These are phyloP conservation scores for Lotmaria passim DNA, from an alignment of 208 protist species.

Conservation along the genomic window DNA sequence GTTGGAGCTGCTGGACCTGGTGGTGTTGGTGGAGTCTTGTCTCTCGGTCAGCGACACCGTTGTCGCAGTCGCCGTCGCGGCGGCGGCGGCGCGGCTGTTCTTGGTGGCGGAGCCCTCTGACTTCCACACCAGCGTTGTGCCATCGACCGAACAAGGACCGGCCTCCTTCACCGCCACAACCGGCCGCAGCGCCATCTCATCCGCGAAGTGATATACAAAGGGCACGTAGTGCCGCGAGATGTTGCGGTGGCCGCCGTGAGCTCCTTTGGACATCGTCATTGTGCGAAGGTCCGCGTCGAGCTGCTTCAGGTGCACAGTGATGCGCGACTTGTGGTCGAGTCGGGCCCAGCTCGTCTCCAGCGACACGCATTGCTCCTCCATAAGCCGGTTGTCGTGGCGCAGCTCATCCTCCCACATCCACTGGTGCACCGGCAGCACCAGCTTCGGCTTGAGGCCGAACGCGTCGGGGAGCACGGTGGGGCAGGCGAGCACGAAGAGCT, in stretches of 20 bases:
- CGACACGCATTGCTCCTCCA: constrained; percentile 73
- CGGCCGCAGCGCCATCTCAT: constrained; percentile 61
- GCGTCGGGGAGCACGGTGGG: constrained; percentile 71
- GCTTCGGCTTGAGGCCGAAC: constrained; percentile 77
- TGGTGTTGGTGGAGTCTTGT: constrained; percentile 15
- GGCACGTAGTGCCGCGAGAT: constrained; percentile 74
- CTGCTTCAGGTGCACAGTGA: constrained; percentile 59
- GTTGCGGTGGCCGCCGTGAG: constrained; percentile 52
- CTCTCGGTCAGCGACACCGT: constrained; percentile 5
- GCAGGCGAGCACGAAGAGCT: constrained; percentile 75
- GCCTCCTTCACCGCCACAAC: constrained; percentile 61
- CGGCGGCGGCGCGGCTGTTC: background rate
- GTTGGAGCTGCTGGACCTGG: constrained; percentile 12
- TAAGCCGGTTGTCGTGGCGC: constrained; percentile 67
- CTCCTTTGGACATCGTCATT: constrained; percentile 71
- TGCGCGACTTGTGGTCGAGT: constrained; percentile 35
- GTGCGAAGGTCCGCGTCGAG: constrained; percentile 63
- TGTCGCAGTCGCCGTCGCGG: background rate
- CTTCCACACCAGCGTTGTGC: constrained; percentile 28
- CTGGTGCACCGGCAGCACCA: constrained; percentile 82
- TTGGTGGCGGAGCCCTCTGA: constrained; percentile 2
- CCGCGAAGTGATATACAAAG: constrained; percentile 85
- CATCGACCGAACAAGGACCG: constrained; percentile 40
- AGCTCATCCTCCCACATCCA: constrained; percentile 92
- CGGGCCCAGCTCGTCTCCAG: constrained; percentile 62